phyloP scores from a whole-genome alignment of 768 basidiomycete genomes.

The Lentinus brumalis region DNA sequence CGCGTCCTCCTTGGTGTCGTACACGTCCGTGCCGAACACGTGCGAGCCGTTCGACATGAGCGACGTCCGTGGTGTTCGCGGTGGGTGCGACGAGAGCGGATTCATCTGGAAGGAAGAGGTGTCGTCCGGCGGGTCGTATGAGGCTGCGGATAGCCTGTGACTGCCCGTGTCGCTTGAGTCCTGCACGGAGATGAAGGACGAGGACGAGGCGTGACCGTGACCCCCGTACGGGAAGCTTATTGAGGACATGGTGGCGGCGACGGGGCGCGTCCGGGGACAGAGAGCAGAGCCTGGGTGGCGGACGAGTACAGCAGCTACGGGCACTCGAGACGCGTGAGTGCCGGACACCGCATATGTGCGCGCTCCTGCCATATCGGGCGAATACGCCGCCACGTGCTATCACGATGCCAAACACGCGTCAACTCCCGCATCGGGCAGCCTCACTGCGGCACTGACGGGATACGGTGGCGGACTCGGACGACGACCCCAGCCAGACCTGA shows the following conservation, averaged over 20 bases:
- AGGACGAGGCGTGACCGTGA: constrained; percentile 39
- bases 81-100: constrained; percentile 76
- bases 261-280: neutral
- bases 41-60: constrained; percentile 37
- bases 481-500: neutral
- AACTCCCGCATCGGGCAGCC: constrained; percentile 12
- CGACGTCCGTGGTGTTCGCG: constrained; percentile 70
- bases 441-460: neutral
- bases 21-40: constrained; percentile 43
- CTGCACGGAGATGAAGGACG: constrained; percentile 44
- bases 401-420: constrained; percentile 14
- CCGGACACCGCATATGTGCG: neutral
- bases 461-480: constrained; percentile 9
- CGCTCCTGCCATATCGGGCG: constrained; percentile 3
- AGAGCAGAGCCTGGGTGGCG: neutral
- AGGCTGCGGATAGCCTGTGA: constrained; percentile 45
- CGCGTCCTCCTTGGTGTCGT: constrained; percentile 42
- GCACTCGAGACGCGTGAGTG: neutral
- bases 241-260: constrained; percentile 54
- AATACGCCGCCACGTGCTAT: constrained; percentile 19
- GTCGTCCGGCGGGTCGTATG: constrained; percentile 51
- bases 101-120: constrained; percentile 75
- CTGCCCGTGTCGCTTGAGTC: constrained; percentile 43
- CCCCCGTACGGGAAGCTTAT: constrained; percentile 59
- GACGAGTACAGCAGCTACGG: neutral